Conservation (phyloP, 805 yeast species). For the Citeromyces nyonsensis region DNA sequence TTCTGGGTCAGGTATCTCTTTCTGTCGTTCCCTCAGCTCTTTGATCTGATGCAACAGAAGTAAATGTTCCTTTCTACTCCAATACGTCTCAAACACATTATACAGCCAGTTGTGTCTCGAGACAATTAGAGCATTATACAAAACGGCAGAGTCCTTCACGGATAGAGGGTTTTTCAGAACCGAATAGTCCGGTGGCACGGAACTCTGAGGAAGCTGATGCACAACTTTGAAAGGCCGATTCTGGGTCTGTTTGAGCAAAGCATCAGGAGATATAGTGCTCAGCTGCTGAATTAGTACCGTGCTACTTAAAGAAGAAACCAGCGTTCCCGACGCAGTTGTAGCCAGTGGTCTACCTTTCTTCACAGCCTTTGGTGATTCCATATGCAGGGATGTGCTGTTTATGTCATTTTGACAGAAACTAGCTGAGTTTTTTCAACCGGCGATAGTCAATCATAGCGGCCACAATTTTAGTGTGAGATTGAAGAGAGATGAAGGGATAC, state of each 20-base stretch:
- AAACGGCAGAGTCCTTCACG: constrained; percentile 55
- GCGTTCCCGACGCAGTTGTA: too few species aligned
- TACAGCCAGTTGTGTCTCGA: constrained; percentile 60
- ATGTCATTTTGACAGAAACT: too few species aligned
- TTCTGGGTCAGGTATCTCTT: constrained; percentile 20
- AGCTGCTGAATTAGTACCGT: constrained; percentile 12
- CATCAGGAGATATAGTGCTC: constrained; percentile 14
- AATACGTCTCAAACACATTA: constrained; percentile 60
- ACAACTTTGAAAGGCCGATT: constrained; percentile 50
- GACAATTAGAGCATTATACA: constrained; percentile 54
- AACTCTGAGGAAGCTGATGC: constrained; percentile 54
- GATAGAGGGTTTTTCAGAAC: constrained; percentile 51
- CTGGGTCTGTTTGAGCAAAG: constrained; percentile 12
- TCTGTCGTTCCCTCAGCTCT: constrained; percentile 12
- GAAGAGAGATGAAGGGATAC: too few species aligned
- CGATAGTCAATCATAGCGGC: too few species aligned
- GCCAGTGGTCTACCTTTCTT: too few species aligned
- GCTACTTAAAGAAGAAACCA: neutral
- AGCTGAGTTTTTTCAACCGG: too few species aligned
- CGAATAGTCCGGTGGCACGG: constrained; percentile 46
- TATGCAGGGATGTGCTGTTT: too few species aligned
- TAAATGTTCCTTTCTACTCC: constrained; percentile 28
- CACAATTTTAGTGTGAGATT: too few species aligned
- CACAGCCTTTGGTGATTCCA: too few species aligned
- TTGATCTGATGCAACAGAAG: constrained; percentile 29